Conservation (phyloP, 192 early-diverging fungal species). For the Backusella morwellensis region DNA sequence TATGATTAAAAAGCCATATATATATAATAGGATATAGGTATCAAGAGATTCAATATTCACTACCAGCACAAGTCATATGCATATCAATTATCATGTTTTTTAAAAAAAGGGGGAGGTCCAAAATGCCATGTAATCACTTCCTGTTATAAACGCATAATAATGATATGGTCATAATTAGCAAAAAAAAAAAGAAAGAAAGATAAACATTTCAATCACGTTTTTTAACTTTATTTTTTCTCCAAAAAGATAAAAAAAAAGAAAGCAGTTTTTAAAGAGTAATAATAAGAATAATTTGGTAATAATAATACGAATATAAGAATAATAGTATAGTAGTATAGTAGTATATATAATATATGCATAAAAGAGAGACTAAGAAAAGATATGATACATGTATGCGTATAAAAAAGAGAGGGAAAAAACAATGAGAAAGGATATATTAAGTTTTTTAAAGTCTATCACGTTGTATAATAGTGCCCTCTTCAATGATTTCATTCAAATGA, state of each 20-base stretch:
- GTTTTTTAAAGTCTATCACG: constrained; percentile 1
- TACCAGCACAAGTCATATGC: neutral
- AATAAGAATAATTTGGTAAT: neutral
- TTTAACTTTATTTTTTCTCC: neutral
- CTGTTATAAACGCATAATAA: neutral
- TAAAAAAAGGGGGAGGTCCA: neutral
- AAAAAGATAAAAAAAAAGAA: neutral
- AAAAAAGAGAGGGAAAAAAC: neutral
- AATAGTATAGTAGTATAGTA: neutral
- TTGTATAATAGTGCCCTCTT: neutral
- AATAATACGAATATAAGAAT: neutral
- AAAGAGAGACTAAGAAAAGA: neutral
- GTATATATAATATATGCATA: neutral
- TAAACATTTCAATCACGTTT: neutral
- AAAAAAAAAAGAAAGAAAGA: neutral
- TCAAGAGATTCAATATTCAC: neutral
- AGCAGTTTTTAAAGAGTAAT: neutral
- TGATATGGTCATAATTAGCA: neutral
- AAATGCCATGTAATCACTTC: neutral
- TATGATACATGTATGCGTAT: neutral
- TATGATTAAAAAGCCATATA: neutral
- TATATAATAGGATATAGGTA: neutral
- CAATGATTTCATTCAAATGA: neutral
- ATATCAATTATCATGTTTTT: neutral
- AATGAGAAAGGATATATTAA: neutral